Evolutionary conservation across 495 filamentous ascomycete genomes (phyloP), one percentile per base, ranked within the genome.

Genomic region (Sporormia fimetaria): DNA sequence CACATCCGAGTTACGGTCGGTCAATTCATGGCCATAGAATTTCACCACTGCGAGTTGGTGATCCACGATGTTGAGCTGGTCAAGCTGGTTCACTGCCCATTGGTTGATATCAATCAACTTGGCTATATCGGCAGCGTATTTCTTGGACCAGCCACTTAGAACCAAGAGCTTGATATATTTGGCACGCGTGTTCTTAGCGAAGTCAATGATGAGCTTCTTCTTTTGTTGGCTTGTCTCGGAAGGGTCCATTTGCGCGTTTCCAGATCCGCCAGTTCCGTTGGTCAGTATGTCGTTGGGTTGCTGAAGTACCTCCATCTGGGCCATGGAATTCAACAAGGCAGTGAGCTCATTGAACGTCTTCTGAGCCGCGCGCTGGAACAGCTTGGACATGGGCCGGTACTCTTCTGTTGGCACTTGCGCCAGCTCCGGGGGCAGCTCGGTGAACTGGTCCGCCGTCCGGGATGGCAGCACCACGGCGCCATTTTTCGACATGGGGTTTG

Each of bases 121-220:
- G 51, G 78, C 79, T 24, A 96, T 78, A 35, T 80, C 73, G 20
- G 70, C 68, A 1, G 78, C 79, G 1, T 77, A 78, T 52, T 84
- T 82, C 48, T 77, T 73, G 57, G 80, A 81, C 90, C 90, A 98
- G 56, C 82, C 77, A 2, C 77, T 75, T 26, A 98, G 74, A 11
- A 96, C 85, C 9, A 94, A 69, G 11, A 83, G 70, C 62, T 98
- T 95, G 56, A 90, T 85, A 63, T 92, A 96, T 42, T 78, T 76
- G 11, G 71, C 74, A 42, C 80, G 64, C 28, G 72, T 71, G 8
- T 66, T 59, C 34, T 78, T 67, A 4, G 80, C 73, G 59, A 82
- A 87, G 17, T 85, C 73, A 33, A 95, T 56, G 10, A 94, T 56
- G 30, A 68, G 61, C n/a, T 71, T 44, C 61, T 94, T 95, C 64